phyloP scores from a whole-genome alignment of 208 protist species.

The Acanthamoeba lenticulata region DNA sequence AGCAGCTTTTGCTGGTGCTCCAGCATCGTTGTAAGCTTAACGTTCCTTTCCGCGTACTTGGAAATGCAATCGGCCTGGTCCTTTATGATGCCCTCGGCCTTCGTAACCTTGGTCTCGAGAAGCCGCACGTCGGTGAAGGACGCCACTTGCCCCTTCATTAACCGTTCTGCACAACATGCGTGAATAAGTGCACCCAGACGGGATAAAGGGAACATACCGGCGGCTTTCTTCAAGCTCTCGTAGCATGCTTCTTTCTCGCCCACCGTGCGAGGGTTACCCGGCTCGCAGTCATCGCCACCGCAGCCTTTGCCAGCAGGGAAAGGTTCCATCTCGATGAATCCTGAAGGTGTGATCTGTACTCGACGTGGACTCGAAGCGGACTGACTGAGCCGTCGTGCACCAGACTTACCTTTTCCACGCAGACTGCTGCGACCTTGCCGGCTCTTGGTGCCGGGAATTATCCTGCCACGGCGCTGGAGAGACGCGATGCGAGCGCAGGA shows the following conservation, averaged over 20 bases:
- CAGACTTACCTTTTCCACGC: not conserved
- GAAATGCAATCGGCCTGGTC: conserved; percentile 43
- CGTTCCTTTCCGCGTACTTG: conserved; percentile 41
- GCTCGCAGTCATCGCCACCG: not conserved
- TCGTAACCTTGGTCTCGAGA: conserved; percentile 17
- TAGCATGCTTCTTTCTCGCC: conserved; percentile 49
- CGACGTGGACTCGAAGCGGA: not conserved
- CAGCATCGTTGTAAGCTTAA: conserved; percentile 39
- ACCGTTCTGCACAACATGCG: not conserved
- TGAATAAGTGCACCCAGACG: not conserved
- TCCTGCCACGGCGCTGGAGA: not conserved
- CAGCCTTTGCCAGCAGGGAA: not conserved
- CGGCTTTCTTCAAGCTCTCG: conserved; percentile 20
- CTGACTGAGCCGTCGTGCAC: not conserved
- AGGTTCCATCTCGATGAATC: not conserved
- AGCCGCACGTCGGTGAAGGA: conserved; percentile 42
- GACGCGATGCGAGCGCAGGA: not conserved
- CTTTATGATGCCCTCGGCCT: conserved; percentile 11
- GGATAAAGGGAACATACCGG: not conserved
- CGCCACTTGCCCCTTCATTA: conserved; percentile 58
- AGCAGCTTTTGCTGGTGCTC: conserved; percentile 61
- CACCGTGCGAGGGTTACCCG: not conserved
- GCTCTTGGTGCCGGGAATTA: not conserved
- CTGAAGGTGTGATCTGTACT: not conserved
- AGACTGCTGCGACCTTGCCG: not conserved